Conservation (phyloP, 2,329 filamentous ascomycete species). For the Pseudocercospora vitis region DNA sequence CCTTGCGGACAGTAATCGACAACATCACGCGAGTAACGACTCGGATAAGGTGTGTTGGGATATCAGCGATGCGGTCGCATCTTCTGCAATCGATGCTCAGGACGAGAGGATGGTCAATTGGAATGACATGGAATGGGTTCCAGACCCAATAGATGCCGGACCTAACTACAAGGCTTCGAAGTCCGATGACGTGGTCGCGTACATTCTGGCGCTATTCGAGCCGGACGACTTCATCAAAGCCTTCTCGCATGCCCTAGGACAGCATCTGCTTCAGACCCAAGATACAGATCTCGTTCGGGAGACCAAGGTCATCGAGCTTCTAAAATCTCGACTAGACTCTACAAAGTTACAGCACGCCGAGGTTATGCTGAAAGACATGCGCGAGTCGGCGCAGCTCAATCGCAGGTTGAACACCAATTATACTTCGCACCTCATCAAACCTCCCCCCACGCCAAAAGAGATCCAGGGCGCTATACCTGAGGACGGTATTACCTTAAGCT, state of each 20-base stretch:
- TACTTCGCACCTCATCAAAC: constrained; percentile 22
- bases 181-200: constrained; percentile 87
- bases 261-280: constrained; percentile 68
- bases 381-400: constrained; percentile 71
- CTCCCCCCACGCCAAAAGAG: constrained; percentile 33
- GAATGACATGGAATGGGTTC: constrained; percentile 90
- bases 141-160: constrained; percentile 88
- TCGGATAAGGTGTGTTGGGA: constrained; percentile 59
- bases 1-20: constrained; percentile 58
- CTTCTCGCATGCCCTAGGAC: constrained; percentile 83
- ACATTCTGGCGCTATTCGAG: constrained; percentile 82
- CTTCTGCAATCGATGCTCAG: constrained; percentile 55
- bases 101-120: constrained; percentile 71
- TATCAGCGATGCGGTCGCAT: constrained; percentile 65
- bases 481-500: constrained; percentile 39
- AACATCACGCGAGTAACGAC: constrained; percentile 42
- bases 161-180: constrained; percentile 86
- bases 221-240: constrained; percentile 94
- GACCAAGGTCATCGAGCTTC: constrained; percentile 76
- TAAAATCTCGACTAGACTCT: constrained; percentile 88
- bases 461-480: constrained; percentile 38
- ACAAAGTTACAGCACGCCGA: constrained; percentile 85
- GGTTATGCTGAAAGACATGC: constrained; percentile 93
- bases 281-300: constrained; percentile 70
- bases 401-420: constrained; percentile 33